These are phyloP conservation scores for Syncephalastrum sp. DNA, from an alignment of 371 early-diverging fungal species.

Conservation along the genomic window DNA sequence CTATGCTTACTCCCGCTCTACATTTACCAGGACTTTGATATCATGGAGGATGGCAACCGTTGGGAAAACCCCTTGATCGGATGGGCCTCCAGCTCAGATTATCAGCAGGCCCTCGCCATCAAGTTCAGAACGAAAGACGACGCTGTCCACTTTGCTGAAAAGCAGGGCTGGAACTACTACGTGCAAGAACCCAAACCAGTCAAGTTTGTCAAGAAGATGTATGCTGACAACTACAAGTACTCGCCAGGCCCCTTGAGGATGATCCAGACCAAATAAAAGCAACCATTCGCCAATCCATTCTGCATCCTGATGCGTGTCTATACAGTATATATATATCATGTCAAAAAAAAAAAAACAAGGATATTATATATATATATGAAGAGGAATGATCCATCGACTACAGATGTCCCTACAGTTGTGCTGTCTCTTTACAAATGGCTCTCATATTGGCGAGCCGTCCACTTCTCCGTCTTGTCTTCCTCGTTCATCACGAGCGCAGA, in stretches of 20 bases:
- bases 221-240: constrained; percentile 91
- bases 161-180: constrained; percentile 89
- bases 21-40: constrained; percentile 60
- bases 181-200: constrained; percentile 84
- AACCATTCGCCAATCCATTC: background rate
- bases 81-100: constrained; percentile 93
- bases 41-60: constrained; percentile 69
- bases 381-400: background rate
- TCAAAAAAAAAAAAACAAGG: too few species aligned
- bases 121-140: constrained; percentile 88
- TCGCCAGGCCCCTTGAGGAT: constrained; percentile 73
- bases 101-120: constrained; percentile 81
- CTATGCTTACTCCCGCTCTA: background rate
- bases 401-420: constrained; percentile 2
- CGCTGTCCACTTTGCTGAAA: constrained; percentile 91
- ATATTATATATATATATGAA: too few species aligned
- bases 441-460: constrained; percentile 9
- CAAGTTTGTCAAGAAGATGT: constrained; percentile 74
- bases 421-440: constrained; percentile 13
- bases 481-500: constrained; percentile 45
- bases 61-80: constrained; percentile 96
- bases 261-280: constrained; percentile 78
- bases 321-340: too few species aligned
- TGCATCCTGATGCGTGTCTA: background rate
- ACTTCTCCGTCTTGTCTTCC: constrained; percentile 4